Evolutionary conservation across 345 rosid genomes (phyloP), one percentile per base, ranked within the genome.

Genomic region (Salix suchowensis): DNA sequence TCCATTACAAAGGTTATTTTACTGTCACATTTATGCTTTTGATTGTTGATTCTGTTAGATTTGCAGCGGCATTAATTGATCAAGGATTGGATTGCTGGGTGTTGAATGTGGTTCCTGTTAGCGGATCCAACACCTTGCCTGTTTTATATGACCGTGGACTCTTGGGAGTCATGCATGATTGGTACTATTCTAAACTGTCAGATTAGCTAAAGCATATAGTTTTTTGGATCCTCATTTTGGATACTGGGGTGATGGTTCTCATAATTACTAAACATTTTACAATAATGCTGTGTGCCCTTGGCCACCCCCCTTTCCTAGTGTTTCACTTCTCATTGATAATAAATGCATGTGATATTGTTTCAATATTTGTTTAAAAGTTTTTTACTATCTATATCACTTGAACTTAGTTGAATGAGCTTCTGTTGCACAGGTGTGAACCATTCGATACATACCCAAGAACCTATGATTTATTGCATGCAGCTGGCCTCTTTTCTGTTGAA

Each of bases 371-470:
- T 34, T 70, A 26, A 28, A 39, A 50, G 65, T 48, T 16, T 13
- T 55, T 62, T 28, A 54, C 65, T 37, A 34, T 74, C 55, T 15
- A 18, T 54, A 2, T n/a, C 67, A 39, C 37, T 71, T 77, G 68
- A 48, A 65, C 48, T 18, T 32, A 36, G 46, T 76, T 65, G 24
- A 16, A 15, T 6, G 50, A 6, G 61, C 46, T 58, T 23, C 36
- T 46, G 14, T 23, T 37, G 7, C 44, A 23, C 26, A 93, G 98
- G 98, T 96, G 99, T 87, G 99, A 96, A 77, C 87, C 98, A 3
- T 92, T 96, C 37, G 98, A 96, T 83, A 96, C 97, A 6, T 96
- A 96, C 74, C 99, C 98, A 60, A 93, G 99, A 89, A 93, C 98
- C 61, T 96, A 93, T 36, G 95, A 96, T 76, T 77, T 96, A 14